phyloP scores from a whole-genome alignment of 2,329 filamentous ascomycete genomes.

The Penicillium concentricum region DNA sequence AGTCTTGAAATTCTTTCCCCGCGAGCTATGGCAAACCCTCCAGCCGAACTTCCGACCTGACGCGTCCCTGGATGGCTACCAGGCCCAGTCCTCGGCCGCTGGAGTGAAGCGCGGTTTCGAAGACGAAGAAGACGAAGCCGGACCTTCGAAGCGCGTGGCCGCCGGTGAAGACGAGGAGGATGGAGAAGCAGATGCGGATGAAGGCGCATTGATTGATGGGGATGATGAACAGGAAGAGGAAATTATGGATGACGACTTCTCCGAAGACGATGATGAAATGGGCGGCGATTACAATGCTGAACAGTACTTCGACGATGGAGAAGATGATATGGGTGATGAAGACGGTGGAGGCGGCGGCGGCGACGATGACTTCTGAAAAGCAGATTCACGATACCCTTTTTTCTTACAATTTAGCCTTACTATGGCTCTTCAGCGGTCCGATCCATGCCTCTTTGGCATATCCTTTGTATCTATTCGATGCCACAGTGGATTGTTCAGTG shows the following conservation, averaged over 20 bases:
- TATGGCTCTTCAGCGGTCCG: not conserved
- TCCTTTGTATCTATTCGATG: not conserved
- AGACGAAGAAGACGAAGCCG: conserved; percentile 46
- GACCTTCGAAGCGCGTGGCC: conserved; percentile 33
- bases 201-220: conserved; percentile 33
- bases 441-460: not conserved
- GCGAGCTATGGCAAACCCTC: conserved; percentile 57
- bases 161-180: conserved; percentile 33
- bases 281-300: conserved; percentile 64
- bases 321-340: conserved; percentile 54
- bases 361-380: conserved; percentile 42
- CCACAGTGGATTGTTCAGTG: not conserved
- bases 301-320: conserved; percentile 63
- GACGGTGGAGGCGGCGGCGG: conserved; percentile 53
- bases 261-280: conserved; percentile 59
- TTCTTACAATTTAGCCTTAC: conserved; percentile 16
- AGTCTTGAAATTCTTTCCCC: conserved; percentile 60
- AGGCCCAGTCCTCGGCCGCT: conserved; percentile 15
- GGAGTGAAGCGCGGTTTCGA: conserved; percentile 43
- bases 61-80: conserved; percentile 32
- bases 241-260: conserved; percentile 58
- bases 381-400: conserved; percentile 32
- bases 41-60: conserved; percentile 46
- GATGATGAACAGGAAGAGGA: conserved; percentile 50
- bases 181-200: conserved; percentile 28